Base-by-base conservation (phyloP, 2,329 filamentous ascomycete species). In the Epichloe gansuensis region DNA sequence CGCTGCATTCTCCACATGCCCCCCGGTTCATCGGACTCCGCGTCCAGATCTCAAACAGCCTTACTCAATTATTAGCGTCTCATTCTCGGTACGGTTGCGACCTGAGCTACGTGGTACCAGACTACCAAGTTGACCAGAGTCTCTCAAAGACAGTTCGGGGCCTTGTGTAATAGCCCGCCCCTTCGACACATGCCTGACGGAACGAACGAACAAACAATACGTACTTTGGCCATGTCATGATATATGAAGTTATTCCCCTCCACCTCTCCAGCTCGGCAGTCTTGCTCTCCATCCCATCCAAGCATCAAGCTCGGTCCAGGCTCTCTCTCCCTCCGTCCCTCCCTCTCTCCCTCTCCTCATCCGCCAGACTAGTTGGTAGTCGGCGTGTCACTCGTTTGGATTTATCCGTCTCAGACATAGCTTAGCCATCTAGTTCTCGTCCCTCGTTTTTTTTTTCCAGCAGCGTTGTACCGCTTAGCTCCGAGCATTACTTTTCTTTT, bases 361-460 rank as follows among this genome's bases (percentile, higher is more conserved):
- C 21, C 50, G 53, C 34, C 47, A 38, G 50, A 50, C 47, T 21
- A 4, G 8, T 13, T 21, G 2, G 8, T 13, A 40, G 47, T 52
- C 34, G 51, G 50, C 53, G 46, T 54, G 50, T 43, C 53, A 52
- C 40, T 54, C 50, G 27, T 47, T 54, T 52, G 11, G 13, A 27
- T 43, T n/a, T 25, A 21, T 38, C 25, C 45, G 34, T 21, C 39
- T 43, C n/a, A 23, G 39, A 27, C n/a, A 23, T 43, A 8, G 36
- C 25, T 25, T 39, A n/a, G 27, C 23, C 35, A 34, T 49, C 27
- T 31, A 6, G 25, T 41, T 48, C 17, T 42, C 51, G 40, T 31
- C 15, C 7, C 41, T 46, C 47, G 44, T n/a, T n/a, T n/a, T 51
- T 34, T 35, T 17, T 39, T 27, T 40, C 25, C 35, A 17, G 9